Evolutionary conservation across 495 filamentous ascomycete genomes (phyloP), one percentile per base, ranked within the genome.

Genomic region (Penicillium silybi): DNA sequence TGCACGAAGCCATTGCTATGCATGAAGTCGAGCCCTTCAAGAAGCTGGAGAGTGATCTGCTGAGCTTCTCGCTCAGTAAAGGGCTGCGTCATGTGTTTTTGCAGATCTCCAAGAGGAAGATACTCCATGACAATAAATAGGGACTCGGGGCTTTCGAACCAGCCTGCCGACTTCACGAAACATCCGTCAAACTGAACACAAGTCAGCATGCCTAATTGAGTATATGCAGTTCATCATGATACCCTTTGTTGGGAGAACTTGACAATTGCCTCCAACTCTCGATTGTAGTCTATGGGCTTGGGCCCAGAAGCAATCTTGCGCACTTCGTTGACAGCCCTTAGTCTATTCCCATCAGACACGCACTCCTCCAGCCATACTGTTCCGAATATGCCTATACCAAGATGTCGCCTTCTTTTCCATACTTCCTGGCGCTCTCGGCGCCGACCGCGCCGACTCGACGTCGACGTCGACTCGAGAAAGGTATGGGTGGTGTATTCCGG

Each of bases 1-100:
- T 80, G 77, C 15, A 62, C 61, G 56, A 71, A 79, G 0, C 59
- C 61, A 29, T 74, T 63, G 16, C 62, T 44, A 49, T 79, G 77
- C 71, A 80, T 76, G 16, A 69, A 62, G 0, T 46, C 34, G 6
- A 79, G 52, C 0, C 68, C 75, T 46, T 74, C 69, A 0, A 78
- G 48, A 5, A 79, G 23, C 48, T 80, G 76, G 1, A 45, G 52
- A 2, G 63, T 51, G 35, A 79, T 73, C 1, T 61, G 44, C 42
- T 66, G 44, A 11, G 57, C 69, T 23, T 78, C 66, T 9, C 23
- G 4, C 49, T 76, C 75, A n/a, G 67, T 59, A 5, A 76, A 45
- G 8, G 48, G 51, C 22, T 17, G 37, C 7, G 15, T 17, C n/a
- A 56, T 27, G 16, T 58, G 46, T 9, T 40, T 18, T 17, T 45